Conservation (phyloP, 352 stramenopile genomes). For the Phytophthora fragariaefolia region DNA sequence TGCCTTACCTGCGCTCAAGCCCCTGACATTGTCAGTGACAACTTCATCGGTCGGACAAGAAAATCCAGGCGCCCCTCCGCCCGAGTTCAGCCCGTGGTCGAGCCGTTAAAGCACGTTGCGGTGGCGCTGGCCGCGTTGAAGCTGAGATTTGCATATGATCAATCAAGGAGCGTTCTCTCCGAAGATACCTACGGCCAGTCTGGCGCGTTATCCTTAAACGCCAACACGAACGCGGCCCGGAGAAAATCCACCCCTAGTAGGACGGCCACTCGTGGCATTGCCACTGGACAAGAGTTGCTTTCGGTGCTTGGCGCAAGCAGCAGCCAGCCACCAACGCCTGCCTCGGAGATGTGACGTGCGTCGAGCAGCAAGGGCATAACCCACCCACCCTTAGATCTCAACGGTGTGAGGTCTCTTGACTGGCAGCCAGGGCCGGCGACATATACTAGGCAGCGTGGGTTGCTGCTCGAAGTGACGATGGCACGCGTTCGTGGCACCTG, state of each 20-base stretch:
- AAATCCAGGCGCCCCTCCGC: conserved; percentile 14
- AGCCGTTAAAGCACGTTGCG: conserved; percentile 5
- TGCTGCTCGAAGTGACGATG: conserved; percentile 3
- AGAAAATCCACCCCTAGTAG: conserved; percentile 20
- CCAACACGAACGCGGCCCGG: conserved; percentile 8
- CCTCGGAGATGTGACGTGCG: background rate
- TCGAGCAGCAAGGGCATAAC: too few relatives aligned
- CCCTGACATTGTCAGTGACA: background rate
- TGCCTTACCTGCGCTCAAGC: background rate
- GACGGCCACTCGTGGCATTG: conserved; percentile 18
- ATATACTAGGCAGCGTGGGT: conserved; percentile 23
- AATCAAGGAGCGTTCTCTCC: conserved; percentile 15
- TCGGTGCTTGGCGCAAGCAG: background rate
- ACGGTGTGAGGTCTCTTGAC: background rate
- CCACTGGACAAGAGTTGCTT: conserved; percentile 2
- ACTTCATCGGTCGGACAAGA: conserved; percentile 15
- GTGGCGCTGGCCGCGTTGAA: background rate
- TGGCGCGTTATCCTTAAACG: conserved; percentile 7
- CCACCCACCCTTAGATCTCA: too few relatives aligned
- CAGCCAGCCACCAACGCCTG: background rate
- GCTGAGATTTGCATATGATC: conserved; percentile 20
- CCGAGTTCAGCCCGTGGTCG: conserved; percentile 5
- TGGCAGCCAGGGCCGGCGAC: conserved; percentile 8
- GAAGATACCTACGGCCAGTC: background rate
- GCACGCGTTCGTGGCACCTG: conserved; percentile 16